Percentiles rank a stretch among this genome's conserved stretches.
Conservation (phyloP, 1,284 basidiomycete genomes). For the Exobasidium rhododendri region DNA sequence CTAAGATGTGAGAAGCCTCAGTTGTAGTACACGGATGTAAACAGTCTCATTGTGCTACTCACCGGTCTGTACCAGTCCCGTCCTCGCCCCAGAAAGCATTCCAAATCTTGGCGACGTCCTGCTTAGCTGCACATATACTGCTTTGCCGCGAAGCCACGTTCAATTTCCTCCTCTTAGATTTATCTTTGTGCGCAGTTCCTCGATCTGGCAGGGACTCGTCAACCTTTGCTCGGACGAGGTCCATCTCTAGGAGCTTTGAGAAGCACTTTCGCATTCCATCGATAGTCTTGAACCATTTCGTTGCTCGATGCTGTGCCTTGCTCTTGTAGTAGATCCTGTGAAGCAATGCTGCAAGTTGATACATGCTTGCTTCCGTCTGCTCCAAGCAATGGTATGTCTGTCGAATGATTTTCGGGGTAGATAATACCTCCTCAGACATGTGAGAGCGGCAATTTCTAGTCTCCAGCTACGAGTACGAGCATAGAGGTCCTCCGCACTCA, state of each 20-base stretch:
- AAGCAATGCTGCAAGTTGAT: neutral
- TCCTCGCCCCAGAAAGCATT: neutral
- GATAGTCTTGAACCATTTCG: conserved; percentile 7
- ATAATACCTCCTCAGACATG: too few species aligned
- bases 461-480: too few species aligned
- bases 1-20: neutral
- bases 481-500: too few species aligned
- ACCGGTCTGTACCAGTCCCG: neutral
- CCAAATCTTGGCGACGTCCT: neutral
- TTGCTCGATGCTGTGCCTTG: conserved; percentile 6
- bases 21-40: neutral
- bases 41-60: neutral
- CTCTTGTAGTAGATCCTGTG: conserved; percentile 8
- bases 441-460: too few species aligned
- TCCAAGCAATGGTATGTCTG: neutral
- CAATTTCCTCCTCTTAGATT: neutral
- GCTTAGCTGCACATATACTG: neutral
- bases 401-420: neutral
- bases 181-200: neutral
- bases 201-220: neutral
- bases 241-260: neutral
- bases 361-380: neutral
- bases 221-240: neutral
- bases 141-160: neutral
- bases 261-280: conserved; percentile 8